Base-by-base conservation (phyloP, 1,139 yeast genomes). In the Wickerhamiella pararugosa region DNA sequence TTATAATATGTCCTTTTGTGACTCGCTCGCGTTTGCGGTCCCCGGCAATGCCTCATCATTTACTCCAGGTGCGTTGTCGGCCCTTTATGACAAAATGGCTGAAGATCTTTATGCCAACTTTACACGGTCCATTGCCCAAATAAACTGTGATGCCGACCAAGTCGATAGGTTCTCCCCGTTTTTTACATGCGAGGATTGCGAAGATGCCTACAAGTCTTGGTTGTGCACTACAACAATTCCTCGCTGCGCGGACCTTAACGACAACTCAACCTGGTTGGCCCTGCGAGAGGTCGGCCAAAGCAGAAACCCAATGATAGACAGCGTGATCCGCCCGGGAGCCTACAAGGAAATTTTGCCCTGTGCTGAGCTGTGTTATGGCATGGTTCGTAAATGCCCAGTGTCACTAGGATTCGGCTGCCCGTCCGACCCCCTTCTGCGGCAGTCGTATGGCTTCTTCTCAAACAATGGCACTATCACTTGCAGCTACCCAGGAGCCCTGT, bases 201-300 rank as follows among this genome's bases (percentile, higher is more conserved):
- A 72, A 1, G 53, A 59, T 3, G 69, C 90, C 1, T 90, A 90
- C 58, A 77, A 75, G 53, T 70, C 79, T 53, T 90, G 98, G 98
- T 67, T 90, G 15, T 90, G 98, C 62, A 71, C 94, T 0, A 84
- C 83, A 5, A 68, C 86, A 0, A 81, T 90, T n/a, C 97, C 98
- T 0, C 65, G 97, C 31, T 90, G 98, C 54, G 68, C 79, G 1
- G 69, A 65, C 43, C 56, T 60, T 57, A 65, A 80, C 0, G 55
- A 59, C 1, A 58, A 70, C 29, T 58, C 66, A 5, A 55, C 69
- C 0, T 76, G 73, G 10, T 74, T 75, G 54, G 58, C 60, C 29
- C 51, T 56, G 29, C 67, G 94, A 32, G 60, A 62, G 3, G 61
- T 61, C 1, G 69, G 69, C n/a, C 59, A 65, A 6, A 76, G 83